Evolutionary conservation across 345 rosid species (phyloP).

Genomic region (Brassica juncea): DNA sequence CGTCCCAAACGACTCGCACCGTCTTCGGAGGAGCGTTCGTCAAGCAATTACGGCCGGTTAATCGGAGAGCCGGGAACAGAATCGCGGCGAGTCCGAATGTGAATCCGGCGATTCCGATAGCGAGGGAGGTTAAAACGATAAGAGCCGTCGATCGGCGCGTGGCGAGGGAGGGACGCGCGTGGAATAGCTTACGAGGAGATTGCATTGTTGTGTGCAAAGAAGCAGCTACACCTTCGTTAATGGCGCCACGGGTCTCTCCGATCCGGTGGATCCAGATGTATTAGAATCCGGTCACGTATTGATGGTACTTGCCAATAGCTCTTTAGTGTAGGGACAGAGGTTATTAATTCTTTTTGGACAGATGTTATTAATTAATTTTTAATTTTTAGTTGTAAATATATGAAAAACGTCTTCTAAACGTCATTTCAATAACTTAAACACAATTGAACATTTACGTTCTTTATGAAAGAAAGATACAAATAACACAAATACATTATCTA

Average conservation of each 20-base stretch:
- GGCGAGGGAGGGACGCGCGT: conserved; percentile 46
- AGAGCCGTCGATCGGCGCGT: conserved; percentile 56
- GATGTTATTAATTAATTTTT: neutral
- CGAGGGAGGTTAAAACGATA: conserved; percentile 45
- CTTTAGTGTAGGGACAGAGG: neutral
- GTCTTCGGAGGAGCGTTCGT: conserved; percentile 51
- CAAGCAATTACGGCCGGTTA: conserved; percentile 35
- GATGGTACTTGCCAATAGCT: neutral
- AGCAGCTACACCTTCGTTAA: conserved; percentile 21
- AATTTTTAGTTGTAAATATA: neutral
- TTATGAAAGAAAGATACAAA: too few relatives aligned
- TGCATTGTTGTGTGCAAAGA: conserved; percentile 53
- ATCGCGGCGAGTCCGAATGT: conserved; percentile 54
- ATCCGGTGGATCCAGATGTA: conserved; percentile 29
- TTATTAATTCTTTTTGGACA: neutral
- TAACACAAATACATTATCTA: too few relatives aligned
- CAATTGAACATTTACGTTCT: neutral
- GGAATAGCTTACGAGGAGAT: conserved; percentile 62
- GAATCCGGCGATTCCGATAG: conserved; percentile 69
- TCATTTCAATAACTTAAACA: neutral
- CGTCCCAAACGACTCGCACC: conserved; percentile 67
- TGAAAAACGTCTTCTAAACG: neutral
- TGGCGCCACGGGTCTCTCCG: conserved; percentile 24
- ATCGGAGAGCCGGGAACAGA: conserved; percentile 39
- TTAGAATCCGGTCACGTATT: conserved; percentile 29